Conservation (phyloP, 805 yeast species). For the Starmerella tilneyi region DNA sequence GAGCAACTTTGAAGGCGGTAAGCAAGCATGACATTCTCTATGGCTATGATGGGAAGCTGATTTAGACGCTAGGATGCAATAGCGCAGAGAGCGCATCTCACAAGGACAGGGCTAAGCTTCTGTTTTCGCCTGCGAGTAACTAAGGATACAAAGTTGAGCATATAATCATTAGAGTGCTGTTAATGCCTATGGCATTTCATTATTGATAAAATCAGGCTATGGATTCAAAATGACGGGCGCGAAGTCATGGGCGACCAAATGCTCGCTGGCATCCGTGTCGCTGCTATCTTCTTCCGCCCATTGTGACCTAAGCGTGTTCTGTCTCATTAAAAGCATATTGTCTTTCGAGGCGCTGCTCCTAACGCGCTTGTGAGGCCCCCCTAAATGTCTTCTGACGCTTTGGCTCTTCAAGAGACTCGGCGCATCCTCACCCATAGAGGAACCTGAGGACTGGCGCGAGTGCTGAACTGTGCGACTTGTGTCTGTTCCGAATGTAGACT, state of each 20-base stretch:
- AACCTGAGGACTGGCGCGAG: background rate
- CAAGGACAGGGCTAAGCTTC: no score
- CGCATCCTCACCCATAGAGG: background rate
- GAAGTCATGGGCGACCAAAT: background rate
- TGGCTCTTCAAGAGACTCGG: conserved; percentile 4
- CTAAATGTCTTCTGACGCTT: background rate
- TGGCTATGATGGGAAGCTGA: no score
- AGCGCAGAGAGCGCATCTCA: no score
- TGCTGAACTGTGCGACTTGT: background rate
- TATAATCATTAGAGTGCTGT: no score
- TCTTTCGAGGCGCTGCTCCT: conserved; percentile 14
- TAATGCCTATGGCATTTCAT: no score
- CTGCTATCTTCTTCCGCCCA: conserved; percentile 21
- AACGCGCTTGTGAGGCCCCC: conserved; percentile 10
- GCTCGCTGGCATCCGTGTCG: conserved; percentile 5
- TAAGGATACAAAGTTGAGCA: no score
- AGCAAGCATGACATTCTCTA: no score
- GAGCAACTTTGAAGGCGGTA: no score
- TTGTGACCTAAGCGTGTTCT: conserved; percentile 19
- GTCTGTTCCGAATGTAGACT: background rate
- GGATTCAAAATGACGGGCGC: no score
- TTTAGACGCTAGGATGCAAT: no score
- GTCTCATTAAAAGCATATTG: conserved; percentile 15
- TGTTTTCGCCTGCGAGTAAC: no score
- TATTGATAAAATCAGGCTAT: no score